phyloP scores from a whole-genome alignment of 78 protist species.

The Speleostelium caveatum region DNA sequence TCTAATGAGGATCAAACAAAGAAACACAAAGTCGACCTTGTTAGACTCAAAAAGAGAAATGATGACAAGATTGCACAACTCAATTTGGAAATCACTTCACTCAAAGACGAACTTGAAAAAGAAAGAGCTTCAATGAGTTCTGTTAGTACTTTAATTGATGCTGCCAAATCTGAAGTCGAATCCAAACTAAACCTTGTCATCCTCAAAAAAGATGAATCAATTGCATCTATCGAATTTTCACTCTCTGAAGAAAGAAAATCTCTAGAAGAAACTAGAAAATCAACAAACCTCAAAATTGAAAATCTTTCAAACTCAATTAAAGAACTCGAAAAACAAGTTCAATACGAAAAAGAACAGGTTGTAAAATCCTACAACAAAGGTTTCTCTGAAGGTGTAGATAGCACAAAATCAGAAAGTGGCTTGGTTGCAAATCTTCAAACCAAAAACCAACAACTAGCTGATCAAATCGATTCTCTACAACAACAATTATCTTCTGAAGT shows the following conservation, averaged over 20 bases:
- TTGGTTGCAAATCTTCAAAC: constrained; percentile 4
- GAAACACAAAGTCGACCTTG: constrained; percentile 47
- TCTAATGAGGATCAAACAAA: constrained; percentile 41
- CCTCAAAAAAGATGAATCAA: constrained; percentile 25
- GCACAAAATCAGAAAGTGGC: background rate
- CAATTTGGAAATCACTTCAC: constrained; percentile 38
- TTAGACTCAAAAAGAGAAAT: constrained; percentile 49
- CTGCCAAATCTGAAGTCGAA: constrained; percentile 39
- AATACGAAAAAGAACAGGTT: constrained; percentile 26
- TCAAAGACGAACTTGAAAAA: constrained; percentile 51
- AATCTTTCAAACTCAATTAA: background rate
- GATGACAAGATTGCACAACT: constrained; percentile 59
- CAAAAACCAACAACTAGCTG: constrained; percentile 9
- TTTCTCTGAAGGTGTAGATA: constrained; percentile 55
- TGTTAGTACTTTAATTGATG: constrained; percentile 29
- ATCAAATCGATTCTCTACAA: background rate
- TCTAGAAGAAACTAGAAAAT: background rate
- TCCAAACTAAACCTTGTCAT: constrained; percentile 17
- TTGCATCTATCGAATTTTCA: constrained; percentile 2
- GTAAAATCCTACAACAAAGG: constrained; percentile 55
- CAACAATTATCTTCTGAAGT: background rate
- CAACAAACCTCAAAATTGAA: background rate
- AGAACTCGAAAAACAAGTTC: background rate
- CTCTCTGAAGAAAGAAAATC: background rate
- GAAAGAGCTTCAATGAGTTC: constrained; percentile 48